Base-by-base conservation (phyloP, 2,329 filamentous ascomycete species). In the Septoria petroselini region DNA sequence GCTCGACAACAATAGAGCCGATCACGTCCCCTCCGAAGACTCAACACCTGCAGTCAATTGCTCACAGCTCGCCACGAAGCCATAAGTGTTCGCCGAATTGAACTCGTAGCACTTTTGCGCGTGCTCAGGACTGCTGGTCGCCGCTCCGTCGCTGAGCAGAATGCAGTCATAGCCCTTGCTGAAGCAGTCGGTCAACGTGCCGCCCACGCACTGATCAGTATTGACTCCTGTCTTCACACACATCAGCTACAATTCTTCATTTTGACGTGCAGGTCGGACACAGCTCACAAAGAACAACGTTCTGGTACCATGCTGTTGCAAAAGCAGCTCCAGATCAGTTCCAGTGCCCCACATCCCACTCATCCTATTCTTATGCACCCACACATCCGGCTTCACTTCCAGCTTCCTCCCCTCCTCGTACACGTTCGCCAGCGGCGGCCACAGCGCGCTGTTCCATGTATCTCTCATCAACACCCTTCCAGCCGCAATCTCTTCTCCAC, bases 171-270 rank as follows among this genome's bases (percentile, higher is more conserved):
- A 81, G 0, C 80, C 79, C 53, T 71, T 73, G 56, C 72, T 76
- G 57, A 77, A 79, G 2, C 75, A 77, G 66, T 83, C 78, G 41
- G 72, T 69, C 50, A 82, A 65, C 11, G 77, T 81, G 1, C 77
- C 77, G 17, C 76, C 70, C 6, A 83, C 79, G 59, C 80, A 82
- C 61, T 82, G 79, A 64, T 83, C 79, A 2, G 79, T 81, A 59
- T 83, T 83, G 9, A 82, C 79, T 0, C 80, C 80, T 1, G 76
- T 67, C 43, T 47, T 27, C 23, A 27, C 23, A 9, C 5, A 27
- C 9, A 9, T 27, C 23, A 27, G 23, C 23, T 9, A 9, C 5
- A 5, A 27, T 27, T 27, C 23, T 27, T 27, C 5, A 9, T 27
- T 5, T 9, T 27, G 5, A 27, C 5, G 5, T 27, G 9, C 9